Percentiles rank a stretch among this genome's conserved stretches.
Conservation (phyloP, 1,139 yeast species). For the Candida pseudoviswanathii region DNA sequence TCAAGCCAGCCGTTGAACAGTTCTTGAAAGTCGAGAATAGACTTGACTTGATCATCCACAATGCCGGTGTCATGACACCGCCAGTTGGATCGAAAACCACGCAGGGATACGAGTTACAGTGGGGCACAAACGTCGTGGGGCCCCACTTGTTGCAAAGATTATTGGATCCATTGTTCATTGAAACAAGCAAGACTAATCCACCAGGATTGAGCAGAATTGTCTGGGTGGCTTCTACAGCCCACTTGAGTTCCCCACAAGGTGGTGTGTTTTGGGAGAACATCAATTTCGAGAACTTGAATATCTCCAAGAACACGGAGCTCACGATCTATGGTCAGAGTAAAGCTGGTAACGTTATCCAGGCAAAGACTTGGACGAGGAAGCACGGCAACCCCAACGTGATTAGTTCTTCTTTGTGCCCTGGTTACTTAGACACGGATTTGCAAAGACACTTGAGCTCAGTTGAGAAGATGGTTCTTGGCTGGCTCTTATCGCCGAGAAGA, state of each 20-base stretch:
- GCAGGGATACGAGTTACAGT: constrained; percentile 17
- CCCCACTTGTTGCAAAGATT: constrained; percentile 49
- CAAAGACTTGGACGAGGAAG: constrained; percentile 41
- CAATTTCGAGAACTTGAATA: constrained; percentile 19
- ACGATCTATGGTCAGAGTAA: constrained; percentile 50
- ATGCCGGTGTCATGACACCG: constrained; percentile 53
- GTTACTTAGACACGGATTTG: constrained; percentile 44
- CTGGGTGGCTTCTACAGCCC: constrained; percentile 49
- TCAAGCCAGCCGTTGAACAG: constrained; percentile 40
- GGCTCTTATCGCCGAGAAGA: constrained; percentile 12
- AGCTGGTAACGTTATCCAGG: constrained; percentile 45
- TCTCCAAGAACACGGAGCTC: constrained; percentile 4
- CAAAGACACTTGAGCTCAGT: constrained; percentile 27
- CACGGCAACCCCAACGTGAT: constrained; percentile 41
- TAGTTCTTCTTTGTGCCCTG: constrained; percentile 48
- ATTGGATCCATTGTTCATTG: constrained; percentile 43
- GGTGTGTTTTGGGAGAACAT: constrained; percentile 46
- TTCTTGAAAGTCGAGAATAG: constrained; percentile 25
- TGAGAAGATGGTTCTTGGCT: constrained; percentile 9
- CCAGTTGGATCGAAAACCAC: constrained; percentile 26
- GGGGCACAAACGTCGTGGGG: constrained; percentile 53
- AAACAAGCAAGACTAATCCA: constrained; percentile 24
- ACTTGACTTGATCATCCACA: constrained; percentile 48
- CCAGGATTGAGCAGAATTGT: constrained; percentile 37
- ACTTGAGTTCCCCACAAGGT: constrained; percentile 34